phyloP scores from a whole-genome alignment of 306 rosid genomes.

The Geum urbanum region DNA sequence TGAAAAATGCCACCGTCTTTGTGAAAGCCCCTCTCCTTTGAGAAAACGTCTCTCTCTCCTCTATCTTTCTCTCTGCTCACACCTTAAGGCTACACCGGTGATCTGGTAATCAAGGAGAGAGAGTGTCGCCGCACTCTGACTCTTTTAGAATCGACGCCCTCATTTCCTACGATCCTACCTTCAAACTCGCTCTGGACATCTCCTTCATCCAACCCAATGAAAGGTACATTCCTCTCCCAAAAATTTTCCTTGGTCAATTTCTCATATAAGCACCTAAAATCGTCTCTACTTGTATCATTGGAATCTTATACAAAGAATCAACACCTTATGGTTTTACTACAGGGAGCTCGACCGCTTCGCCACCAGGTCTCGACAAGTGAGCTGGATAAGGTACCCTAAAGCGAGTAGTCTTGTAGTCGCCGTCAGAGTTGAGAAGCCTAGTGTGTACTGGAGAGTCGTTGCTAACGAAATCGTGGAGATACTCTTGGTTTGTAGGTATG shows the following conservation, averaged over 20 bases:
- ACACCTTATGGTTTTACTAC: constrained; percentile 78
- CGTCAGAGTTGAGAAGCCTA: constrained; percentile 43
- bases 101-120: no score
- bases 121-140: no score
- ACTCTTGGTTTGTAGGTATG: constrained; percentile 69
- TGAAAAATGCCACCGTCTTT: no score
- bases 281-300: constrained; percentile 33
- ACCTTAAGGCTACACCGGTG: no score
- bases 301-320: constrained; percentile 78
- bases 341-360: constrained; percentile 87
- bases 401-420: constrained; percentile 28
- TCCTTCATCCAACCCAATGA: constrained; percentile 79
- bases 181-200: constrained; percentile 80
- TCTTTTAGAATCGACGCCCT: constrained; percentile 42
- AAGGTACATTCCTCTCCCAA: constrained; percentile 35
- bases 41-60: no score
- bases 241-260: background rate
- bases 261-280: background rate
- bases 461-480: constrained; percentile 92
- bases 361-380: constrained; percentile 67
- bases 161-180: constrained; percentile 64
- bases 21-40: no score
- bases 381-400: constrained; percentile 74
- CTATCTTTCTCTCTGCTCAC: no score
- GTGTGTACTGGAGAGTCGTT: constrained; percentile 82